Base-by-base conservation (phyloP, 352 stramenopile species). In the Phytophthora tentaculata region DNA sequence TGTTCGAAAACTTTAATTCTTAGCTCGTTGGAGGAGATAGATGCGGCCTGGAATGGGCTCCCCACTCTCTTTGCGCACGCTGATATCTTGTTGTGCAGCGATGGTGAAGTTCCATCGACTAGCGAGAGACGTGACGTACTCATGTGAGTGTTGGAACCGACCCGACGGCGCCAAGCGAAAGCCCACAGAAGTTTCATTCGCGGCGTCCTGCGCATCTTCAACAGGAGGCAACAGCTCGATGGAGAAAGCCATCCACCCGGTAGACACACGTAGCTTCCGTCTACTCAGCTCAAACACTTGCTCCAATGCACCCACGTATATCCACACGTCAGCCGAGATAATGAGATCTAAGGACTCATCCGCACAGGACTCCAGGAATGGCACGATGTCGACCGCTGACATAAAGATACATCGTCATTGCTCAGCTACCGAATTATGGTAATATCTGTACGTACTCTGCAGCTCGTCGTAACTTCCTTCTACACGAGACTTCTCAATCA, bases 311-410 rank as follows among this genome's bases (percentile, higher is more conserved):
- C 86, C 86, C n/a, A 95, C 84, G 50, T 95, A 95, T 64, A 95
- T 95, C 86, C 86, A 95, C n/a, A 95, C 86, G 55, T 95, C 86
- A 17, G 84, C 86, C 0, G 86, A 88, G 44, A 95, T 81, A 26
- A 95, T 69, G 10, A 95, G 71, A 45, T 93, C 73, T 26, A 93
- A 61, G 13, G 73, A 80, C 23, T 29, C 62, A 44, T 89, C 69
- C 1, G 49, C 35, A 35, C 86, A 77, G 17, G 71, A 66, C 9
- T 67, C 35, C 9, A 94, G 61, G 62, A 83, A 90, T 19, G 81
- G 77, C 47, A 79, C 71, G 48, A 91, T 90, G 47, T 89, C 79
- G 8, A 65, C 71, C 47, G 70, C 82, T 92, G 37, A 68, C 41
- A 48, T 59, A 5, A 64, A 43, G 17, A 32, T 1, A 64, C 24